phyloP scores from a whole-genome alignment of 2,329 filamentous ascomycete species.

The Penicillium sp. region DNA sequence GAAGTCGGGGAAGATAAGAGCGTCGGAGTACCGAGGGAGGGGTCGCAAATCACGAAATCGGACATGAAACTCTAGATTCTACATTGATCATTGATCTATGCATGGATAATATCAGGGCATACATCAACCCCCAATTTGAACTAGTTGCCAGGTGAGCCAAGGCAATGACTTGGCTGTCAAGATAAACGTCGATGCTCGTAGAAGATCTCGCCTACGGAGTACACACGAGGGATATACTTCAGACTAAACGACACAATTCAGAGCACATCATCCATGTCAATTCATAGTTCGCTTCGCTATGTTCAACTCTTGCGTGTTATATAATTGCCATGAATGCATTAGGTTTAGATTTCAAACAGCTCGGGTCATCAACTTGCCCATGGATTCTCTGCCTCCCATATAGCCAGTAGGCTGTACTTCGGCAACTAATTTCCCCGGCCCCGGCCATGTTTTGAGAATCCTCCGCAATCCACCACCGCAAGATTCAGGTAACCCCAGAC shows the following conservation, averaged over 20 bases:
- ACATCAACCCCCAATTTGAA: not conserved
- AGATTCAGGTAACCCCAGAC: conserved; percentile 4
- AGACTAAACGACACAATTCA: not conserved
- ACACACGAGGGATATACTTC: not conserved
- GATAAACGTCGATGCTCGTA: not conserved
- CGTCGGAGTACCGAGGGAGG: conserved; percentile 21
- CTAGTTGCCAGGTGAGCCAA: not conserved
- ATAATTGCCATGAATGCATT: not conserved
- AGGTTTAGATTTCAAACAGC: not conserved
- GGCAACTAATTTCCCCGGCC: conserved; percentile 32
- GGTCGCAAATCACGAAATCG: not conserved
- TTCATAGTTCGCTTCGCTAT: not conserved
- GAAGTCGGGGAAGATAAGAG: conserved; percentile 10
- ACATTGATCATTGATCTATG: not conserved
- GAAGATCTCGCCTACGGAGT: no score
- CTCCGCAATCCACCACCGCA: conserved; percentile 12
- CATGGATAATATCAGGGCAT: no score
- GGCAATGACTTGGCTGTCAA: not conserved
- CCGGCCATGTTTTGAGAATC: conserved; percentile 25
- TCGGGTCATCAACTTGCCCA: not conserved
- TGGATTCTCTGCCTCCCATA: not conserved
- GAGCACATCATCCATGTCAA: not conserved
- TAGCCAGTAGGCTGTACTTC: conserved; percentile 20
- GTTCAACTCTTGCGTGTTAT: not conserved
- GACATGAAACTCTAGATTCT: not conserved